Evolutionary conservation across 2,329 filamentous ascomycete species (phyloP).

Genomic region (Emergomyces orientalis): DNA sequence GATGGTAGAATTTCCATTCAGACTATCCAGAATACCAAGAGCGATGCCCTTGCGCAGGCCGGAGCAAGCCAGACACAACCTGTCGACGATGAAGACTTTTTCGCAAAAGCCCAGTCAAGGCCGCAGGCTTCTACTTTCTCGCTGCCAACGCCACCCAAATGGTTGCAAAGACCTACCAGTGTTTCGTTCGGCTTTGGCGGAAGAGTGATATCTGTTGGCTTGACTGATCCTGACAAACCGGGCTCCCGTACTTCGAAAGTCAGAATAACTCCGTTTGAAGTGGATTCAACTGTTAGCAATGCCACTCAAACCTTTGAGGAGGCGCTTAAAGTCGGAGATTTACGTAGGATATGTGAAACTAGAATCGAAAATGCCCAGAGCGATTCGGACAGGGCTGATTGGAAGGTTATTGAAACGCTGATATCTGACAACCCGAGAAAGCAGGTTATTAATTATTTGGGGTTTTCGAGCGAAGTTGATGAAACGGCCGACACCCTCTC

Average conservation of each 20-base stretch:
- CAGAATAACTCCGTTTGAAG: constrained; percentile 75
- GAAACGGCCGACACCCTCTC: constrained; percentile 37
- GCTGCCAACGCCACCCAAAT: constrained; percentile 73
- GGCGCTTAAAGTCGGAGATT: constrained; percentile 65
- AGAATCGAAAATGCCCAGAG: constrained; percentile 66
- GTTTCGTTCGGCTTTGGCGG: constrained; percentile 94
- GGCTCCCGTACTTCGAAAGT: constrained; percentile 60
- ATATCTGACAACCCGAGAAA: constrained; percentile 77
- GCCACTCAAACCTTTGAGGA: constrained; percentile 81
- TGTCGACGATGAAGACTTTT: constrained; percentile 90
- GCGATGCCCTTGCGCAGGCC: constrained; percentile 55
- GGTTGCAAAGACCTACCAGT: constrained; percentile 76
- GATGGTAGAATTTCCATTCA: constrained; percentile 93
- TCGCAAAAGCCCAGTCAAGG: constrained; percentile 83
- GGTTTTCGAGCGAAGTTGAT: constrained; percentile 60
- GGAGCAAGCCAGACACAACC: constrained; percentile 55
- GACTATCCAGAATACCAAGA: constrained; percentile 87
- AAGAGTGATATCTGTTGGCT: constrained; percentile 68
- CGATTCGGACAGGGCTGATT: constrained; percentile 91
- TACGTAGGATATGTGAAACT: constrained; percentile 68
- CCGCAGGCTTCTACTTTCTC: constrained; percentile 87
- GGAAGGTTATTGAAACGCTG: constrained; percentile 86
- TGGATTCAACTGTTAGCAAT: constrained; percentile 74
- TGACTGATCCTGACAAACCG: constrained; percentile 53
- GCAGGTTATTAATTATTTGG: constrained; percentile 78